Evolutionary conservation across 768 basidiomycete species (phyloP).

Genomic region (Calocera viscosa): DNA sequence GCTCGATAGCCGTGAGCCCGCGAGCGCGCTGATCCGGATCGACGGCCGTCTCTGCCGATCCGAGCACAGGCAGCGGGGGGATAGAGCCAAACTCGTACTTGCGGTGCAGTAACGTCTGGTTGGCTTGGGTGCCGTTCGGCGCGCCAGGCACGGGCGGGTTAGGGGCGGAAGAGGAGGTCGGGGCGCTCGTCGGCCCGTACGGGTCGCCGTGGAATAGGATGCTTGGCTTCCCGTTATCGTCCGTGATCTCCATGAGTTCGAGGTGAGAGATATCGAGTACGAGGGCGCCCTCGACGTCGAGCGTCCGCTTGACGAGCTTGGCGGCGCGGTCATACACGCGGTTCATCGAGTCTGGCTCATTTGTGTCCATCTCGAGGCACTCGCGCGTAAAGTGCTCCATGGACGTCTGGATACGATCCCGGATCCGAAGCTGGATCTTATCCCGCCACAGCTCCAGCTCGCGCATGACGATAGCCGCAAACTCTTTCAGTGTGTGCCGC

Average conservation of each 20-base stretch:
- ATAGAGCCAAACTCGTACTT: conserved; percentile 24
- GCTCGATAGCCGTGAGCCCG: conserved; percentile 56
- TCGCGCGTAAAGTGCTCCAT: conserved; percentile 96
- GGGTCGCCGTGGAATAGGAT: conserved; percentile 28
- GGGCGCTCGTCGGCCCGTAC: conserved; percentile 17
- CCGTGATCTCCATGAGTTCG: conserved; percentile 64
- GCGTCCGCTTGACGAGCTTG: conserved; percentile 72
- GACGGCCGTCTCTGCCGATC: conserved; percentile 17
- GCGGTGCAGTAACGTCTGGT: conserved; percentile 21
- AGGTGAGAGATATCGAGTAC: conserved; percentile 88
- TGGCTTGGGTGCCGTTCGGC: conserved; percentile 10
- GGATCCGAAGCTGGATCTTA: conserved; percentile 85
- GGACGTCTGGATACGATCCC: conserved; percentile 84
- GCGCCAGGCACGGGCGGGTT: conserved; percentile 1
- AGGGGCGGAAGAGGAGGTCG: not conserved
- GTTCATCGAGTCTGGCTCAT: conserved; percentile 55
- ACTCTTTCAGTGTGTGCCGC: conserved; percentile 85
- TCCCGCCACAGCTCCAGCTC: conserved; percentile 95
- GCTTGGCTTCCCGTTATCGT: conserved; percentile 28
- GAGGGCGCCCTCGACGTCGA: conserved; percentile 84
- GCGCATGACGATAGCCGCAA: conserved; percentile 85
- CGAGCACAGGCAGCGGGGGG: conserved; percentile 26
- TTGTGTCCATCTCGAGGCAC: conserved; percentile 78
- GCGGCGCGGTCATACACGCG: conserved; percentile 84
- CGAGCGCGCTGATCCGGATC: conserved; percentile 20